Conservation (phyloP, 805 yeast genomes). For the Huiozyma naganishii region DNA sequence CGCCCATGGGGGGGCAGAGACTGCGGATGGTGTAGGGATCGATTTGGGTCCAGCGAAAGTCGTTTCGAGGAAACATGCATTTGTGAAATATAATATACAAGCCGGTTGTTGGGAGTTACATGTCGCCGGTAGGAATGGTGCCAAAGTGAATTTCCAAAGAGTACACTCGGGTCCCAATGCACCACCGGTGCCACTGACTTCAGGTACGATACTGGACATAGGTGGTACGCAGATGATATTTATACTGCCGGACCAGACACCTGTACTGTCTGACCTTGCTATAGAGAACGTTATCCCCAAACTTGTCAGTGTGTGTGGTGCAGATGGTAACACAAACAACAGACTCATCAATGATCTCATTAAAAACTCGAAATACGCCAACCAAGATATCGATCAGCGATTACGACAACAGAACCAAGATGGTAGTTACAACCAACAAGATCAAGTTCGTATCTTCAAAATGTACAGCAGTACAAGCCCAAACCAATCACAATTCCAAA, state of each 20-base stretch:
- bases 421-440: constrained; percentile 7
- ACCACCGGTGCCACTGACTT: constrained; percentile 46
- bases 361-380: constrained; percentile 12
- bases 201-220: constrained; percentile 87
- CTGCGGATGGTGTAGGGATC: constrained; percentile 35
- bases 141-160: constrained; percentile 65
- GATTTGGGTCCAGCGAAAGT: constrained; percentile 96
- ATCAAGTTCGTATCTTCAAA: constrained; percentile 23
- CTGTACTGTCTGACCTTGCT: constrained; percentile 40
- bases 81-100: constrained; percentile 64
- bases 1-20: background rate
- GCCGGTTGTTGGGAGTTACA: constrained; percentile 77
- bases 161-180: constrained; percentile 34
- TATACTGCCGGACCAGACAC: constrained; percentile 83
- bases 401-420: constrained; percentile 2
- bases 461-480: constrained; percentile 18
- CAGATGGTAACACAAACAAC: constrained; percentile 13
- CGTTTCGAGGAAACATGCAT: constrained; percentile 87
- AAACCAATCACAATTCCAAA: background rate
- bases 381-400: constrained; percentile 4
- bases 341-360: constrained; percentile 17
- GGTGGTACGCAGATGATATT: constrained; percentile 99
- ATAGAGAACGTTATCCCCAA: constrained; percentile 28
- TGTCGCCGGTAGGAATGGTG: constrained; percentile 85
- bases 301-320: constrained; percentile 16